Conservation (phyloP, 2,329 filamentous ascomycete species). For the Aureobasidium sp. region DNA sequence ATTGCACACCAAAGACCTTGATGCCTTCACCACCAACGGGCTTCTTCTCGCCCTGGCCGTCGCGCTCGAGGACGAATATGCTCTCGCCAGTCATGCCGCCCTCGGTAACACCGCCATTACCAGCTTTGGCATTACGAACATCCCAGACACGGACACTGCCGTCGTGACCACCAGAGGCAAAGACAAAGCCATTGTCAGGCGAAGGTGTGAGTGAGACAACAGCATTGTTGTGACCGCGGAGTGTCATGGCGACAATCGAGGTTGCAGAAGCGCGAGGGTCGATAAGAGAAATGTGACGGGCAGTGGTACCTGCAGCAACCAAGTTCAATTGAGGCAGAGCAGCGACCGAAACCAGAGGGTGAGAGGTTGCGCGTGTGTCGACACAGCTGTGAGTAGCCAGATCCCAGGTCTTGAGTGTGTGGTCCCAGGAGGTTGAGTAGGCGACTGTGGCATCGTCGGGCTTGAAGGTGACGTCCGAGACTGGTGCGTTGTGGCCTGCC, state of each 20-base stretch:
- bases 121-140: slow-evolving; percentile 44
- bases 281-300: slow-evolving; percentile 83
- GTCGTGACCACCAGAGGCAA: slow-evolving; percentile 86
- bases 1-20: slow-evolving; percentile 83
- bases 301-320: slow-evolving; percentile 68
- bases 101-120: slow-evolving; percentile 40
- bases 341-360: slow-evolving; percentile 71
- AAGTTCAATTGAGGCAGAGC: slow-evolving; percentile 60
- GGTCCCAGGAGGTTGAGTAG: slow-evolving; percentile 87
- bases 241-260: slow-evolving; percentile 76
- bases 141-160: slow-evolving; percentile 94
- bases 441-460: slow-evolving; percentile 76
- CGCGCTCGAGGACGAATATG: slow-evolving; percentile 68
- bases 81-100: slow-evolving; percentile 54
- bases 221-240: slow-evolving; percentile 77
- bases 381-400: slow-evolving; percentile 72
- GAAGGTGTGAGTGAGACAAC: slow-evolving; percentile 52
- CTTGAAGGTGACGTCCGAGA: slow-evolving; percentile 78
- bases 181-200: slow-evolving; percentile 59
- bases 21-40: slow-evolving; percentile 66
- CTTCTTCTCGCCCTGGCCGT: slow-evolving; percentile 55
- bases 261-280: slow-evolving; percentile 75
- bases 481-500: slow-evolving; percentile 61
- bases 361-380: slow-evolving; percentile 72
- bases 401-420: slow-evolving; percentile 85